Evolutionary conservation across 2,329 filamentous ascomycete species (phyloP).

Genomic region (Talaromyces sp.): DNA sequence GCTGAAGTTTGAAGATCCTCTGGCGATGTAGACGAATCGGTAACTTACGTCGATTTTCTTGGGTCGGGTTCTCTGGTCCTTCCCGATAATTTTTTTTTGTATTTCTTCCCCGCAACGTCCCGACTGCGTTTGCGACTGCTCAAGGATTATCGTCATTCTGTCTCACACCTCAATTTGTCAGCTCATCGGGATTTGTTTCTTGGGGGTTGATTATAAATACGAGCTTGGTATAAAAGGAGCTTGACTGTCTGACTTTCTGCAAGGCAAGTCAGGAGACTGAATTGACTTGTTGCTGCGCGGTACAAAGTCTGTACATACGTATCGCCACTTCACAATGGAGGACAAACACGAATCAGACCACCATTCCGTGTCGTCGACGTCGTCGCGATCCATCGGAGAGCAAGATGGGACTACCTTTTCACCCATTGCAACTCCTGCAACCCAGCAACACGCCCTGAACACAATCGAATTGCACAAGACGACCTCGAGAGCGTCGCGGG

Average conservation of each 20-base stretch:
- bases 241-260: not conserved
- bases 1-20: no score
- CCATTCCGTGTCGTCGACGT: not conserved
- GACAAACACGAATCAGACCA: not conserved
- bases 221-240: not conserved
- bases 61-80: not conserved
- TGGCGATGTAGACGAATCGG: not conserved
- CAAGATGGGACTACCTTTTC: constrained; percentile 2
- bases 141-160: not conserved
- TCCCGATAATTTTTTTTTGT: not conserved
- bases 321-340: constrained; percentile 1
- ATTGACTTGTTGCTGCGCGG: not conserved
- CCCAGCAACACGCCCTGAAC: not conserved
- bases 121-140: not conserved
- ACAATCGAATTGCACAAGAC: constrained; percentile 10
- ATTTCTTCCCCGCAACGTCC: not conserved
- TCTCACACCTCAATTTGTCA: not conserved
- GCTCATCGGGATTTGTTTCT: not conserved
- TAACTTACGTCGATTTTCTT: no score
- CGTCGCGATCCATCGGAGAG: not conserved
- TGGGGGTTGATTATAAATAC: not conserved
- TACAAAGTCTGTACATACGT: not conserved
- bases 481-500: constrained; percentile 22
- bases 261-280: not conserved
- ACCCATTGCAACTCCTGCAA: constrained; percentile 3